These are phyloP conservation scores for Colletotrichum zoysiae DNA, from an alignment of 2,329 filamentous ascomycete genomes.

Conservation along the genomic window DNA sequence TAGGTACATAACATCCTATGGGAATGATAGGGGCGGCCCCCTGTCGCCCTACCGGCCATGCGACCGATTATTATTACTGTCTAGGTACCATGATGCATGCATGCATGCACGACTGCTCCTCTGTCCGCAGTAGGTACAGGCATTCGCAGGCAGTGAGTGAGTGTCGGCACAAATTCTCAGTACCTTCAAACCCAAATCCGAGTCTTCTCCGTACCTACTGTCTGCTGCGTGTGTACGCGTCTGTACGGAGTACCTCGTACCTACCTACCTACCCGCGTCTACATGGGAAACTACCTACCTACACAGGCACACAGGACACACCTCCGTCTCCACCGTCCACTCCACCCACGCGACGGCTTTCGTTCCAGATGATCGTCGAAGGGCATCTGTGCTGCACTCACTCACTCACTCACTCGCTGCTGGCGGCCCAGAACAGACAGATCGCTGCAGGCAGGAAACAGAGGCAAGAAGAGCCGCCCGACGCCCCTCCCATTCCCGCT, in stretches of 20 bases:
- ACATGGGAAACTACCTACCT: too few species aligned
- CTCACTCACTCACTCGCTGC: too few species aligned
- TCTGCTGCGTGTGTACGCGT: too few species aligned
- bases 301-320: slow-evolving; percentile 4
- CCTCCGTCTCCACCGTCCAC: slow-evolving; percentile 31
- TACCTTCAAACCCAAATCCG: background rate
- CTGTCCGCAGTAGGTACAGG: too few species aligned
- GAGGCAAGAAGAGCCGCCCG: slow-evolving; percentile 12
- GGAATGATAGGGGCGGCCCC: slow-evolving; percentile 6
- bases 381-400: slow-evolving; percentile 28
- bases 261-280: too few species aligned
- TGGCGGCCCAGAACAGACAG: slow-evolving; percentile 18
- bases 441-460: slow-evolving; percentile 20
- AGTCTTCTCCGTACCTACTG: background rate
- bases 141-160: too few species aligned
- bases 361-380: slow-evolving; percentile 39
- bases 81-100: too few species aligned
- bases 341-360: slow-evolving; percentile 38
- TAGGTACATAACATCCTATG: background rate
- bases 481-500: background rate
- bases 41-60: slow-evolving; percentile 13
- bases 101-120: background rate
- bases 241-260: too few species aligned
- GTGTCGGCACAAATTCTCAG: background rate
- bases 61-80: background rate